These are phyloP conservation scores for Camelina hispida DNA, from an alignment of 345 rosid species.

Conservation along the genomic window DNA sequence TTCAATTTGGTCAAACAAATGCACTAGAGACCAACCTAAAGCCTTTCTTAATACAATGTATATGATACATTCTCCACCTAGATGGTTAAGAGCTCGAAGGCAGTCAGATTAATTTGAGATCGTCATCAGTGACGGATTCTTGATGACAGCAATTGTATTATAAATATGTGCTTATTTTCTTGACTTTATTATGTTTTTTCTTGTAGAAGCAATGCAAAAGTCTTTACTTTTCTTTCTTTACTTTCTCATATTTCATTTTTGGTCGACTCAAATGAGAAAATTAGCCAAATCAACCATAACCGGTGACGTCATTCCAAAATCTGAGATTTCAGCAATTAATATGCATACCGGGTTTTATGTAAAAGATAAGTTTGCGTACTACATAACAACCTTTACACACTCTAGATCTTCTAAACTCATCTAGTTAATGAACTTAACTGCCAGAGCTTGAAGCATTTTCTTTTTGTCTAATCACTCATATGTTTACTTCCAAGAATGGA, in stretches of 20 bases:
- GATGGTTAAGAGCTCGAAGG: background rate
- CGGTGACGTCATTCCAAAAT: background rate
- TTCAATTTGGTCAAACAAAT: constrained; percentile 14
- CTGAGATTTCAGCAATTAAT: background rate
- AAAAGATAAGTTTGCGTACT: constrained; percentile 5
- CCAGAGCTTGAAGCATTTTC: background rate
- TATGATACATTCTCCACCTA: background rate
- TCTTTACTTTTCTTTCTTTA: constrained; percentile 20
- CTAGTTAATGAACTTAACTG: constrained; percentile 29
- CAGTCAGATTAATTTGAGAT: background rate
- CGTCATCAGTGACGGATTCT: constrained; percentile 38
- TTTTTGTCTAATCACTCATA: constrained; percentile 11
- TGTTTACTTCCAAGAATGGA: constrained; percentile 71
- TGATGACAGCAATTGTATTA: constrained; percentile 6
- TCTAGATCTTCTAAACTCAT: constrained; percentile 25
- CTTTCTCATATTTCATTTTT: background rate
- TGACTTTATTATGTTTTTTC: constrained; percentile 32
- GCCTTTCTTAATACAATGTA: background rate
- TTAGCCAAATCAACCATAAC: constrained; percentile 2
- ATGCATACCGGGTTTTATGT: background rate
- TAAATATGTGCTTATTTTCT: constrained; percentile 4
- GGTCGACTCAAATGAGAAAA: constrained; percentile 16
- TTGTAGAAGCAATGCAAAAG: constrained; percentile 6
- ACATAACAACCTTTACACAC: constrained; percentile 16
- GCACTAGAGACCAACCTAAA: constrained; percentile 9